Percentiles rank a stretch among this genome's conserved stretches.
Evolutionary conservation across 306 rosid genomes (phyloP).

Genomic region (Urtica urens): DNA sequence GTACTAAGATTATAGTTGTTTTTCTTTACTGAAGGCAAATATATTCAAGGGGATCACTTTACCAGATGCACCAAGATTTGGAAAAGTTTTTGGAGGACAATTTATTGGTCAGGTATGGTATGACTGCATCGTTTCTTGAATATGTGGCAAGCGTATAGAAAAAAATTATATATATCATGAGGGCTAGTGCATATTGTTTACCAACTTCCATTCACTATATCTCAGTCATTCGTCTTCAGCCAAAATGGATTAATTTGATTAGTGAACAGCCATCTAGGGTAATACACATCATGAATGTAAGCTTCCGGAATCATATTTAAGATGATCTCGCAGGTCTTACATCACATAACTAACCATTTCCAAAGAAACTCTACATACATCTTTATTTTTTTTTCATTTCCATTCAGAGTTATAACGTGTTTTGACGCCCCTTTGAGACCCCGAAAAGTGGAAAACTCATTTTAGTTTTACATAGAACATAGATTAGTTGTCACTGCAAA

Average conservation of each 20-base stretch:
- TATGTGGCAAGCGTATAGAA: not conserved
- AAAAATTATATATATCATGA: not conserved
- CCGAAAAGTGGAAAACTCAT: no score
- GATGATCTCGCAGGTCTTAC: no score
- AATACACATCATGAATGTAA: no score
- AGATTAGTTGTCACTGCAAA: no score
- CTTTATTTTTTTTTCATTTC: not conserved
- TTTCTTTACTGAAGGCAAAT: conserved; percentile 47
- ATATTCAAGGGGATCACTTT: conserved; percentile 78
- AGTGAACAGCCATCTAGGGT: no score
- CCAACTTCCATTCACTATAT: not conserved
- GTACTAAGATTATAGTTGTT: conserved; percentile 10
- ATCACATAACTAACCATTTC: no score
- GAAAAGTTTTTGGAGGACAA: conserved; percentile 93
- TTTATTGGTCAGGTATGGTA: conserved; percentile 68
- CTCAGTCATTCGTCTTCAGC: not conserved
- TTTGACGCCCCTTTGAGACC: no score
- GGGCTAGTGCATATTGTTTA: not conserved
- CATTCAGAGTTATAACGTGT: not conserved
- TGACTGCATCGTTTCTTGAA: not conserved
- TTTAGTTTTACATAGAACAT: no score
- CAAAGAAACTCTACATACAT: not conserved
- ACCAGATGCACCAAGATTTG: conserved; percentile 67
- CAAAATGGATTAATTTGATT: no score
- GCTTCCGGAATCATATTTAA: no score